phyloP scores from a whole-genome alignment of 2,329 filamentous ascomycete genomes.

The Pseudopyrenochaeta lycopersici region DNA sequence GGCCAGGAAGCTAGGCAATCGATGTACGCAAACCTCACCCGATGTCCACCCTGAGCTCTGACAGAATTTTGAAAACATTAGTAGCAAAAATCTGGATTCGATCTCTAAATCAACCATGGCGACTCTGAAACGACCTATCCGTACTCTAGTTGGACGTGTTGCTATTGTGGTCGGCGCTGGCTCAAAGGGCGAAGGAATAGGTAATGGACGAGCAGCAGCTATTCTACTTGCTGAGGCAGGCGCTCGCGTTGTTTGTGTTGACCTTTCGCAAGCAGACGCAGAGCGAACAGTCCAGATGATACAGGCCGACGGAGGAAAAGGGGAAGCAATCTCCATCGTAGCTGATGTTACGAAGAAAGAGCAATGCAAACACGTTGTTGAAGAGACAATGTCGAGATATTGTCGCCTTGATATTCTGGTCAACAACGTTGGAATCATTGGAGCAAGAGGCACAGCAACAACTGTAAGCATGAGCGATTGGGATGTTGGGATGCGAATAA shows the following conservation, averaged over 20 bases:
- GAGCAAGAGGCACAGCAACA: slow-evolving; percentile 62
- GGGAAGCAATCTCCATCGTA: slow-evolving; percentile 67
- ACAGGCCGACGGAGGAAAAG: slow-evolving; percentile 69
- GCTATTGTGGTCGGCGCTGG: slow-evolving; percentile 26
- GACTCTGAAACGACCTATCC: too few species aligned
- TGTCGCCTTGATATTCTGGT: slow-evolving; percentile 74
- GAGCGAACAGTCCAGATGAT: slow-evolving; percentile 74
- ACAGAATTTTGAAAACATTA: too few species aligned
- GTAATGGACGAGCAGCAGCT: slow-evolving; percentile 77
- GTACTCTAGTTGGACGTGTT: too few species aligned
- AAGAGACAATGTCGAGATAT: slow-evolving; percentile 69
- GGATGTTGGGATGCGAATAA: slow-evolving; percentile 70
- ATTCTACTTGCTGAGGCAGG: slow-evolving; percentile 81
- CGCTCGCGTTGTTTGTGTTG: slow-evolving; percentile 73
- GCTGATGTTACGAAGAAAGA: slow-evolving; percentile 70
- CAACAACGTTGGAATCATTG: slow-evolving; percentile 70
- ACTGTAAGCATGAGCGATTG: slow-evolving; percentile 64
- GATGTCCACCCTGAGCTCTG: too few species aligned
- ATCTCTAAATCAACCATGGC: too few species aligned
- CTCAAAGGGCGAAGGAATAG: slow-evolving; percentile 69
- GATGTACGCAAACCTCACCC: too few species aligned
- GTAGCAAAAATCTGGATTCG: too few species aligned
- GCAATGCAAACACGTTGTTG: slow-evolving; percentile 72
- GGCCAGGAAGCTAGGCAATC: too few species aligned
- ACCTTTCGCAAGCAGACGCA: slow-evolving; percentile 77